Base-by-base conservation (phyloP, 139 green algal genomes). In the Edaphochlamys debaryana region DNA sequence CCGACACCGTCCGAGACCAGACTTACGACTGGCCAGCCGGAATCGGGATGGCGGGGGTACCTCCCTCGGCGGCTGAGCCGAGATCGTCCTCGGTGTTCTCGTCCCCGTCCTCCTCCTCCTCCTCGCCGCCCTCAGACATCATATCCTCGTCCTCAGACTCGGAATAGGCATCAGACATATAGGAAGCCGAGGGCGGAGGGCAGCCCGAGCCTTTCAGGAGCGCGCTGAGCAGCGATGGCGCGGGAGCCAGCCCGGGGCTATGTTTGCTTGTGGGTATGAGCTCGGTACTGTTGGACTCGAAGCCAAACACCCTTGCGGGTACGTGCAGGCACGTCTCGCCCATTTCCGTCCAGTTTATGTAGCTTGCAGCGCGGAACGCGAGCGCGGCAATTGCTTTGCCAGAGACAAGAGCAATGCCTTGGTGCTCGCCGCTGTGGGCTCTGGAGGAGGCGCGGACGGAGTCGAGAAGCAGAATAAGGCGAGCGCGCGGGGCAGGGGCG, bases 221-320 rank as follows among this genome's bases (percentile, higher is more conserved):
- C 4, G 13, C 2, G 64, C 64, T 69, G 1, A 69, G 32, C 2
- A 69, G 34, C 15, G 32, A 45, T 3, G 17, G 15, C 9, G 8
- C 32, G 32, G 9, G 15, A 15, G 25, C 52, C 13, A 62, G 52
- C 13, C 17, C 13, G 25, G 23, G 25, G 56, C 19, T 29, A 6
- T 63, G 56, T 25, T 29, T 27, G 19, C 32, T 69, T 8, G 22
- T 9, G 34, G 15, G 13, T 32, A 3, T 8, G 34, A 6, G 19
- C 64, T 29, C 64, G 2, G 34, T 4, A 2, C 27, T 42, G 34
- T 42, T 50, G 22, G 40, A 64, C 41, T 81, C 75, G 30, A 81
- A 81, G 19, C 75, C 75, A 37, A 81, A 62, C 11, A 81, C 60
- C 60, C 75, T 42, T 72, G 60, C 60, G 75, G 75, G 75, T 22